Evolutionary conservation across 805 yeast genomes (phyloP), one percentile per base, ranked within the genome.

Genomic region (Danielozyma ontarioensis): DNA sequence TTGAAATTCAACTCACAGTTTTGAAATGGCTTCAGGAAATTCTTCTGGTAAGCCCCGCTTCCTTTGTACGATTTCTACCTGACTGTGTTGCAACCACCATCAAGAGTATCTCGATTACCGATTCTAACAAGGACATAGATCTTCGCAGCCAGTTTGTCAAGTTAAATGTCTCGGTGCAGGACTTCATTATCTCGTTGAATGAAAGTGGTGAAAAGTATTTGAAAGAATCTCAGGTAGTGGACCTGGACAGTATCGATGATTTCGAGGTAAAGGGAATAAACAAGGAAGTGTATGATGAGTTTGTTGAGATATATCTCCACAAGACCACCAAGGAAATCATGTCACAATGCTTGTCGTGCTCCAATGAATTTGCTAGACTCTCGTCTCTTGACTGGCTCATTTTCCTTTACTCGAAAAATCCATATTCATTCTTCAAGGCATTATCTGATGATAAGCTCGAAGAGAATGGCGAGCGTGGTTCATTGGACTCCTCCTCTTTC

Each of bases 321-420:
- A 48, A 82, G 5, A 78, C 87, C 1, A 78, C 88, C 26, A 78
- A 79, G 37, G 79, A 82, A 4, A 67, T 90, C 35, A 80, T 86
- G 3, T 53, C 77, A 26, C 95, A 88, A 51, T 62, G 64, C 35
- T 50, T 63, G 15, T 54, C 53, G 28, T 52, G 58, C 5, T 36
- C 53, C 16, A 80, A 84, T 45, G 95, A 87, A 40, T 77, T 80
- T 18, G 83, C 96, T 0, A 72, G 93, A 37, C 70, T 87, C 22
- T 86, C 94, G 0, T 80, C 93, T 16, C 62, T 93, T 23, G 95
- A 89, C 42, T 93, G 98, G 98, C 65, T 93, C 21, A 77, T 79
- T 12, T 76, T 86, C 71, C 67, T 93, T 26, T 90, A 88, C 50
- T 70, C 76, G 17, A 80, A 80, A 44, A 80, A 81, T 37, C 51